Conservation (phyloP, 1,284 basidiomycete genomes). For the Boletellus sp. region DNA sequence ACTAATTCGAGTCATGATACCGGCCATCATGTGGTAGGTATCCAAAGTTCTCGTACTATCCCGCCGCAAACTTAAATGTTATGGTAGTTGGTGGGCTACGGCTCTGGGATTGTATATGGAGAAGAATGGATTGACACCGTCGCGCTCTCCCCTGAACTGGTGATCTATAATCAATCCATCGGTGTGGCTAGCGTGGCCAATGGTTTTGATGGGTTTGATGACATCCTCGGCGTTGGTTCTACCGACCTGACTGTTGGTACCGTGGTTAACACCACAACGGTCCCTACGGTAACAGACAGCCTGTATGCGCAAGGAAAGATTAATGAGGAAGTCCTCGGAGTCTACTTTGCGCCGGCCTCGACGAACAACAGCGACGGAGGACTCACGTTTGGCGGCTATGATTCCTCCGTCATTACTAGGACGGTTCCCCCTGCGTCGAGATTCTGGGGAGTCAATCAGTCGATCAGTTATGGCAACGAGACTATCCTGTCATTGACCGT, state of each 20-base stretch:
- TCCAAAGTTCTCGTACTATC: not conserved
- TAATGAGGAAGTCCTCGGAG: slow-evolving; percentile 41
- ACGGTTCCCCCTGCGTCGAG: slow-evolving; percentile 20
- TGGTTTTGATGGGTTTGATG: slow-evolving; percentile 47
- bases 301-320: slow-evolving; percentile 43
- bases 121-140: slow-evolving; percentile 50
- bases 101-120: slow-evolving; percentile 50
- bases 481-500: not conserved
- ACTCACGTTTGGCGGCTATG: slow-evolving; percentile 49
- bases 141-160: slow-evolving; percentile 39
- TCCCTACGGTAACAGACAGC: slow-evolving; percentile 45
- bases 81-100: slow-evolving; percentile 43
- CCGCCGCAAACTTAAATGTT: not conserved
- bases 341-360: slow-evolving; percentile 46
- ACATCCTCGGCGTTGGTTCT: slow-evolving; percentile 59
- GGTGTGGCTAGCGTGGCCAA: slow-evolving; percentile 43
- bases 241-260: slow-evolving; percentile 46
- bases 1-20: slow-evolving; percentile 44
- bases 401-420: slow-evolving; percentile 41
- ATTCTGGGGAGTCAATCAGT: not conserved
- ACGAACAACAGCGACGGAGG: slow-evolving; percentile 36
- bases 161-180: slow-evolving; percentile 50
- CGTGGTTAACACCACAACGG: slow-evolving; percentile 19
- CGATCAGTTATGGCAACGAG: not conserved
- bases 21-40: slow-evolving; percentile 36